Evolutionary conservation across 805 yeast genomes (phyloP), one percentile per base, ranked within the genome.

Genomic region (Jamesozyma rosinii): DNA sequence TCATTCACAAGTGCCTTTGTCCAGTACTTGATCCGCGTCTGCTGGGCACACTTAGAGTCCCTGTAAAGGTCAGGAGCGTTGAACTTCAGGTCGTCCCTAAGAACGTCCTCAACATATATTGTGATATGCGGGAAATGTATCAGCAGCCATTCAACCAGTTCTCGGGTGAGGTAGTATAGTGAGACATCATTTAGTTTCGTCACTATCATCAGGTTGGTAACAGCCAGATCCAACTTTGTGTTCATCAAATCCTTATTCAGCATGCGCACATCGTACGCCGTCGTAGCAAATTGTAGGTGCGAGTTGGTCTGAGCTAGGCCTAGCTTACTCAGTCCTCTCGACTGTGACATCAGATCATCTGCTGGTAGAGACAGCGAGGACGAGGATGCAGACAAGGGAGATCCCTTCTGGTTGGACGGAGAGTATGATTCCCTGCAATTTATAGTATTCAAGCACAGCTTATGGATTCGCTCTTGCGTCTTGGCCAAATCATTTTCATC

Each of bases 151-250:
- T 78, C 86, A 1, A 86, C 80, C 50, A 88, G 68, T 54, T 84
- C 92, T 44, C 90, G 70, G 0, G 95, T 84, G 37, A 86, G 66
- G 54, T 76, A 79, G 5, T 83, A 77, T 41, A 88, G 65, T 5
- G 87, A 79, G 52, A 83, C 80, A 58, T 88, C 96, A 43, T 94
- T 71, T 1, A 94, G 92, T 61, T 87, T 87, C n/a, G 95, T 87
- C 17, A 88, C 88, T 13, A 87, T 76, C 77, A 87, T 72, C 17
- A 87, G 76, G 15, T 84, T 77, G 37, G 74, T 72, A 17, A 83
- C 79, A 43, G 81, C 80, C 18, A 87, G 62, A 52, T 79, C 79
- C 22, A 87, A 78, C 3, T 83, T 81, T 3, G 89, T 84, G 50
- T 77, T 76, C 42, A 78, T 71, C 32, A 84, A 64, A 58, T 81